These are phyloP conservation scores for Larix sibirica DNA, from an alignment of 83 land plant genomes.

Conservation along the genomic window DNA sequence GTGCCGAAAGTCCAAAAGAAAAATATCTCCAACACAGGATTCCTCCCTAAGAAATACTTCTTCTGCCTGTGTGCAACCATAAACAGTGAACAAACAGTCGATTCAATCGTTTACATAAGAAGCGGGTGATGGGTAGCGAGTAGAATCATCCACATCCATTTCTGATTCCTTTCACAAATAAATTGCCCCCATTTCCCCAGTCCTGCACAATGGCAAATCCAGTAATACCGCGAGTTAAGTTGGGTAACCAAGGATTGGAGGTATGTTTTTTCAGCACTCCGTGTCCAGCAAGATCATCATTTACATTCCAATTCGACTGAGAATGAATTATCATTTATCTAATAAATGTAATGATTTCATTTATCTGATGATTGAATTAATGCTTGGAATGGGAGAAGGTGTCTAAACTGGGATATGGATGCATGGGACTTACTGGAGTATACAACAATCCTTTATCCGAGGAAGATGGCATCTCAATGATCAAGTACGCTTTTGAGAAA, in stretches of 20 bases:
- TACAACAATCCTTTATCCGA: conserved; percentile 36
- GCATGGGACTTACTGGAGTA: conserved; percentile 29
- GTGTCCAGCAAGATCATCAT: not conserved
- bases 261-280: not conserved
- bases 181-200: too few species aligned
- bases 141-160: too few species aligned
- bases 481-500: conserved; percentile 39
- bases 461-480: conserved; percentile 43
- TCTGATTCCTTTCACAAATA: too few species aligned
- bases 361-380: too few species aligned
- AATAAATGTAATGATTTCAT: not conserved
- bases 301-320: not conserved
- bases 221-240: not conserved
- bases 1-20: too few species aligned
- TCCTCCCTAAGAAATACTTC: too few species aligned
- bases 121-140: too few species aligned
- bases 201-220: conserved; percentile 4
- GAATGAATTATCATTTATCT: too few species aligned
- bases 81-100: too few species aligned
- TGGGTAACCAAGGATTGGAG: conserved; percentile 9
- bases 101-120: too few species aligned
- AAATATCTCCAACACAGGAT: too few species aligned
- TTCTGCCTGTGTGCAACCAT: too few species aligned
- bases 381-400: not conserved
- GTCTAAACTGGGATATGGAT: conserved; percentile 35